These are phyloP conservation scores for Hypomyces rosellus DNA, from an alignment of 2,329 filamentous ascomycete species.

Conservation along the genomic window DNA sequence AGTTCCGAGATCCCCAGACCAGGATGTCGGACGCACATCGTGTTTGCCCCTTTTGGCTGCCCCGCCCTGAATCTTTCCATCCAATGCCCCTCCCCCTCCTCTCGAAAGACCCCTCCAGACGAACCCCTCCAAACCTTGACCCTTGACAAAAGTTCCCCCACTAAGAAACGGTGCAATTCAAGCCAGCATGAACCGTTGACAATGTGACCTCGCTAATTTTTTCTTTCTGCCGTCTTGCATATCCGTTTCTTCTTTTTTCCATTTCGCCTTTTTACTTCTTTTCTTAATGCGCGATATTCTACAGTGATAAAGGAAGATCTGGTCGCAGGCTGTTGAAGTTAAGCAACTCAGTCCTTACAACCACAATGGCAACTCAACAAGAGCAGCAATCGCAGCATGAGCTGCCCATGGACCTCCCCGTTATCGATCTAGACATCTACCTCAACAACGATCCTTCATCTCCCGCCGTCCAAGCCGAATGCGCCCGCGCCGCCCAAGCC, in stretches of 20 bases:
- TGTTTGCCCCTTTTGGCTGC: too few relatives aligned
- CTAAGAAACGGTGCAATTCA: too few relatives aligned
- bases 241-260: neutral
- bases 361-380: slow-evolving; percentile 6
- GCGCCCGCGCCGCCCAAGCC: slow-evolving; percentile 46
- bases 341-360: neutral
- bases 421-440: slow-evolving; percentile 55
- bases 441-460: slow-evolving; percentile 38
- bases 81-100: too few relatives aligned
- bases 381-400: slow-evolving; percentile 1
- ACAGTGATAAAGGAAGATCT: too few relatives aligned
- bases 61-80: too few relatives aligned
- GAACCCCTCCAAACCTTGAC: too few relatives aligned
- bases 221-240: neutral
- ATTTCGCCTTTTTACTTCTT: neutral
- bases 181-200: too few relatives aligned
- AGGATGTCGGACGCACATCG: too few relatives aligned
- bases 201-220: neutral
- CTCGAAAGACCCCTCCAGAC: too few relatives aligned
- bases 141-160: too few relatives aligned
- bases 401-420: slow-evolving; percentile 48
- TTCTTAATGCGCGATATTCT: neutral
- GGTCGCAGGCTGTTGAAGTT: too few relatives aligned
- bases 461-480: slow-evolving; percentile 43
- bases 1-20: too few relatives aligned